phyloP scores from a whole-genome alignment of 345 rosid species.

The Salix arbutifolia region DNA sequence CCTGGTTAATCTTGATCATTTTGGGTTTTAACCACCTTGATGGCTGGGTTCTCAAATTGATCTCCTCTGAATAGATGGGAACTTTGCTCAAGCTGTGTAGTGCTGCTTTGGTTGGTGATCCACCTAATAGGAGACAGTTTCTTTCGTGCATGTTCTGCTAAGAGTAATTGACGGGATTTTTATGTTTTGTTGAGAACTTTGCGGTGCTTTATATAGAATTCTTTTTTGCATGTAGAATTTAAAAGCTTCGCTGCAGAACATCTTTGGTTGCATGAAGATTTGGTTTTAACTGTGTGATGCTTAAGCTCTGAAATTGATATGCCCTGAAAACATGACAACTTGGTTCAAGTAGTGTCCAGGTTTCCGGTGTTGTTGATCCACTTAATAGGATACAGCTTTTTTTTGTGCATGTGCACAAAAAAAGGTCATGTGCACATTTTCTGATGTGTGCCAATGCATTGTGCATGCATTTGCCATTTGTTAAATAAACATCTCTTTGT shows the following conservation, averaged over 20 bases:
- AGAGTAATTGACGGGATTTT: background rate
- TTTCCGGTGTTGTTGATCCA: background rate
- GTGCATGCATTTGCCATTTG: background rate
- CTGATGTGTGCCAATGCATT: background rate
- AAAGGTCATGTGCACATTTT: background rate
- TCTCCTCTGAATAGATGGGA: too few relatives aligned
- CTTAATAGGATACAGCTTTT: background rate
- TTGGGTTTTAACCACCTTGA: too few relatives aligned
- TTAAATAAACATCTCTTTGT: background rate
- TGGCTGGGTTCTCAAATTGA: too few relatives aligned
- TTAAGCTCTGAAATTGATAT: background rate
- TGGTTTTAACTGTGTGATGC: background rate
- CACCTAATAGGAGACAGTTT: background rate
- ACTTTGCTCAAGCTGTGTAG: too few relatives aligned
- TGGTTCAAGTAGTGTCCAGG: background rate
- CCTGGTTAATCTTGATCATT: too few relatives aligned
- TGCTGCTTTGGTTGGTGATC: background rate
- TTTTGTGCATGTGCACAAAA: background rate
- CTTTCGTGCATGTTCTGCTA: background rate
- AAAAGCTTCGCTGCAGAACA: background rate
- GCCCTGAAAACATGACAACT: background rate
- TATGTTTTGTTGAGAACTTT: background rate
- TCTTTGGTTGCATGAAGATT: background rate
- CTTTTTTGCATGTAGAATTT: background rate
- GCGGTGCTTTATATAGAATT: background rate